phyloP scores from a whole-genome alignment of 768 basidiomycete species.

The Rhizopogon vesiculosus region DNA sequence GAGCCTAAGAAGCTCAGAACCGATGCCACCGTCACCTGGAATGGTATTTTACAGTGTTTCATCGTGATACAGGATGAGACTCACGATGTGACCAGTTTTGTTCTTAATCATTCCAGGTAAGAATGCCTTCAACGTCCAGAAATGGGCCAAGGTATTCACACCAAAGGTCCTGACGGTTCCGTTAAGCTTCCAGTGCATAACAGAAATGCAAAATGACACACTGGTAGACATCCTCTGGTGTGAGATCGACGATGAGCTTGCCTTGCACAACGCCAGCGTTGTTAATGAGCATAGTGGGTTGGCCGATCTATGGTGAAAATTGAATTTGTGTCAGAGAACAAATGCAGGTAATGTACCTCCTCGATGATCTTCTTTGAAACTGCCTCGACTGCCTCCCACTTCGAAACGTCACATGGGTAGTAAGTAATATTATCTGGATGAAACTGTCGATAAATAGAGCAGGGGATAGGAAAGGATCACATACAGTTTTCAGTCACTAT shows the following conservation, averaged over 20 bases:
- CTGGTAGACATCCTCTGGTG: constrained; percentile 76
- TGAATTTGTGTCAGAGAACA: not conserved
- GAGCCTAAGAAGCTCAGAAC: constrained; percentile 66
- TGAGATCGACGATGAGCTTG: constrained; percentile 77
- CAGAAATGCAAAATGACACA: constrained; percentile 23
- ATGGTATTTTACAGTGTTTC: constrained; percentile 10
- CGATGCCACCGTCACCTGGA: constrained; percentile 74
- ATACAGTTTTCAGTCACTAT: constrained; percentile 73
- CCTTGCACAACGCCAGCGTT: constrained; percentile 95
- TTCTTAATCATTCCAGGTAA: constrained; percentile 79
- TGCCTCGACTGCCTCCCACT: constrained; percentile 78
- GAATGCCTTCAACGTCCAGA: constrained; percentile 91
- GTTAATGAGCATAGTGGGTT: constrained; percentile 88
- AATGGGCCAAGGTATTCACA: constrained; percentile 85
- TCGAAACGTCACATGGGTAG: constrained; percentile 90
- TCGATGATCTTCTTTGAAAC: constrained; percentile 69
- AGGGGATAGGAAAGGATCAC: constrained; percentile 12
- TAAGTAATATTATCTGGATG: constrained; percentile 68
- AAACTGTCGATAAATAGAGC: not conserved
- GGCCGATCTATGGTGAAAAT: constrained; percentile 55
- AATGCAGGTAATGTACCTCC: constrained; percentile 48
- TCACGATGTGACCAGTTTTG: constrained; percentile 81
- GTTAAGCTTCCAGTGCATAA: not conserved
- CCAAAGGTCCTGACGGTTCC: constrained; percentile 67
- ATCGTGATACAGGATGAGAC: constrained; percentile 18